phyloP scores from a whole-genome alignment of 2,329 filamentous ascomycete species.

The Pseudopithomyces chartarum region DNA sequence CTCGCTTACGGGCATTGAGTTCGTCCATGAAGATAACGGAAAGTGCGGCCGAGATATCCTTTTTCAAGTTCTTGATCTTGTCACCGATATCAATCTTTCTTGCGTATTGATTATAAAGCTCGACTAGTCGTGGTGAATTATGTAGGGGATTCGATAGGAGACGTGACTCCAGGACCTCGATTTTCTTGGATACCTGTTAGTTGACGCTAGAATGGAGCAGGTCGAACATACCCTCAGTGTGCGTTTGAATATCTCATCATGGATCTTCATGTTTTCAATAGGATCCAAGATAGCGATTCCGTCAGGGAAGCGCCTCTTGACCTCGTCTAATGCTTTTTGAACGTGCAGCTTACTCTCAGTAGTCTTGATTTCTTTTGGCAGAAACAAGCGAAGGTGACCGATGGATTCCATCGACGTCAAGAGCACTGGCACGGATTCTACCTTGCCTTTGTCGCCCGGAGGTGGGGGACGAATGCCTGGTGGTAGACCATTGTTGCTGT shows the following conservation, averaged over 20 bases:
- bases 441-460: conserved; percentile 68
- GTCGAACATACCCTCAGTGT: conserved; percentile 65
- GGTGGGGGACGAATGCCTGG: conserved; percentile 64
- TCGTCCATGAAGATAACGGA: conserved; percentile 94
- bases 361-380: conserved; percentile 76
- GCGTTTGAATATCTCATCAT: conserved; percentile 90
- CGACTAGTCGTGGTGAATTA: conserved; percentile 81
- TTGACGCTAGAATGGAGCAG: not conserved
- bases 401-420: conserved; percentile 85
- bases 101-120: conserved; percentile 85
- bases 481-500: conserved; percentile 70
- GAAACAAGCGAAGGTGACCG: conserved; percentile 80
- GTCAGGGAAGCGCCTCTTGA: conserved; percentile 87
- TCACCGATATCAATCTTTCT: conserved; percentile 76
- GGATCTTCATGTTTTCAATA: conserved; percentile 94
- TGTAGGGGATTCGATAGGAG: conserved; percentile 89
- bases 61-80: conserved; percentile 87
- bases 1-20: conserved; percentile 92
- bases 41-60: conserved; percentile 81
- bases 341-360: conserved; percentile 71
- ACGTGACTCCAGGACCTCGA: conserved; percentile 92
- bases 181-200: conserved; percentile 66
- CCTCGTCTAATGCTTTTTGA: conserved; percentile 73
- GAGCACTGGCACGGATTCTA: conserved; percentile 85
- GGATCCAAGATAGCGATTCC: conserved; percentile 88